Evolutionary conservation across 1,284 basidiomycete genomes (phyloP), one percentile per base, ranked within the genome.

Genomic region (Anthracocystis panici-leucophaei): DNA sequence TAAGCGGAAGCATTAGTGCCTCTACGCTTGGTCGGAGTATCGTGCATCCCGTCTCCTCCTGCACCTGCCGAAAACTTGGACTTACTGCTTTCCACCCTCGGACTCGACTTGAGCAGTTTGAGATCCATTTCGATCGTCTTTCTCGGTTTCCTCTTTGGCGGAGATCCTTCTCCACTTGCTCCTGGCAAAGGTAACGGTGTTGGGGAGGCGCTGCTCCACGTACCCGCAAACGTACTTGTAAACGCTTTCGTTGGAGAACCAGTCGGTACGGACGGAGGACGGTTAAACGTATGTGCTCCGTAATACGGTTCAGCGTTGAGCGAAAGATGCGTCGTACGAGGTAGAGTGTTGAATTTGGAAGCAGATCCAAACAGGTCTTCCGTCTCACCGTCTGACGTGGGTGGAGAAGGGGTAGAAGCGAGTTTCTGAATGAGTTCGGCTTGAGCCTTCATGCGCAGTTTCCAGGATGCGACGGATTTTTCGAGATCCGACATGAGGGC

Each of bases 401-500:
- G 58, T 0, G 71, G 65, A 5, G 71, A 54, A 11, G 57, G 58
- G 64, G 10, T 57, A 40, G 11, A 57, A 46, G 11, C 68, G 9
- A 82, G 67, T 27, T 68, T 57, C 21, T 75, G 60, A 49, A 82
- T 82, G 14, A 82, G 65, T 18, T 80, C 69, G 18, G 81, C 78
- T 50, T 82, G 81, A 12, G 63, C 52, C 29, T 67, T 58, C 57
- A 82, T 64, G 12, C 75, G 50, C 14, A 46, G 56, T 60, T 82
- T 81, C 81, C 81, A 82, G 12, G 59, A 60, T 1, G 70, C 78
- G 8, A 82, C 81, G 35, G 76, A 75, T 3, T 54, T 57, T 50
- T 82, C 81, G 9, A 82, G 57, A 35, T 82, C 81, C 5, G 80
- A 54, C 81, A 82, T 82, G 48, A 82, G 63, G 10, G 65, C 65